Conservation (phyloP, 345 rosid species). For the Cochlearia excelsa region DNA sequence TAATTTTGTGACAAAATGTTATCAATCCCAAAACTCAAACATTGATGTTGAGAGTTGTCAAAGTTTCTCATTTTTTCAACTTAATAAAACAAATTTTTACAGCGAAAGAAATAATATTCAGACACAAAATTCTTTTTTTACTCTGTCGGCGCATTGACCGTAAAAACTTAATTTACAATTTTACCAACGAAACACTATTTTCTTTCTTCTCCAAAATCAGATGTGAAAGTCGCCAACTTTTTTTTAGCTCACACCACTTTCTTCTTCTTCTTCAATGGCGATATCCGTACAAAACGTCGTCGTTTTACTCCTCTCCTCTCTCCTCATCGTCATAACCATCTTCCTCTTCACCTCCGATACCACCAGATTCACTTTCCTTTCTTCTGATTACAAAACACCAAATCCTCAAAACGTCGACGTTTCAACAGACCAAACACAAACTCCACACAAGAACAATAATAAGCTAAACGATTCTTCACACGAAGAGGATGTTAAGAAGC, state of each 20-base stretch:
- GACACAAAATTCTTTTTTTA: not conserved
- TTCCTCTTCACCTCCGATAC: slow-evolving; percentile 40
- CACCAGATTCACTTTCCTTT: slow-evolving; percentile 35
- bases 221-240: slow-evolving; percentile 15
- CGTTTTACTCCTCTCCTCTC: slow-evolving; percentile 42
- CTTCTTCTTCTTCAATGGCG: slow-evolving; percentile 39
- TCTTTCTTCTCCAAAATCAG: not conserved
- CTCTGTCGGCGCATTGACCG: not conserved
- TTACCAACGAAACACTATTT: not conserved
- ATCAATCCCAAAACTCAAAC: too few relatives aligned
- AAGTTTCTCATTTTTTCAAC: too few relatives aligned
- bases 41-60: too few relatives aligned
- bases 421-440: slow-evolving; percentile 23
- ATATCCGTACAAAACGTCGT: slow-evolving; percentile 47
- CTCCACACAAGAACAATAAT: slow-evolving; percentile 23
- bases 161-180: too few relatives aligned
- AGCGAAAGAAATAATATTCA: too few relatives aligned
- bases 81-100: too few relatives aligned
- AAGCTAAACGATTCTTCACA: slow-evolving; percentile 21
- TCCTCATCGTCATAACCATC: slow-evolving; percentile 43
- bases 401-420: slow-evolving; percentile 21
- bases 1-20: too few relatives aligned
- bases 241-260: slow-evolving; percentile 21
- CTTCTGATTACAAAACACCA: slow-evolving; percentile 37
- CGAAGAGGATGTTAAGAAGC: not conserved